Evolutionary conservation across 495 filamentous ascomycete genomes (phyloP).

Genomic region (Penicillium bialowiezense): DNA sequence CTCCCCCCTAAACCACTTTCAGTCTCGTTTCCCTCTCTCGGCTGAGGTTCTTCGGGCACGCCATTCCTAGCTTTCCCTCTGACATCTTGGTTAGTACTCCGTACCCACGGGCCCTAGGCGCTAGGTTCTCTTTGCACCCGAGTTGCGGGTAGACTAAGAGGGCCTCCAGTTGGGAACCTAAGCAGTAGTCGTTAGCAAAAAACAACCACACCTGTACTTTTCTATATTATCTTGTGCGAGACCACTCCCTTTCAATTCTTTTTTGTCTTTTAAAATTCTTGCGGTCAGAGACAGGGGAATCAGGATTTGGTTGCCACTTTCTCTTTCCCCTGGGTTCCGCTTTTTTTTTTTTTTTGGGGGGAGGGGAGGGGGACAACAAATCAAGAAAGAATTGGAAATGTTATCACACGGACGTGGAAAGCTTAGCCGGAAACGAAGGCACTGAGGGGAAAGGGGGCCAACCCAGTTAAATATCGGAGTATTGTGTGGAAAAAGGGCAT

Average conservation of each 20-base stretch:
- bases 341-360: conserved; percentile 10
- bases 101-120: conserved; percentile 37
- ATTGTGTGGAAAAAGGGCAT: conserved; percentile 23
- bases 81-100: conserved; percentile 36
- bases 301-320: conserved; percentile 10
- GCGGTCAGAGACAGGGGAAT: not conserved
- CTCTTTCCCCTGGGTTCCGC: conserved; percentile 12
- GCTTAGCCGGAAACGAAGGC: conserved; percentile 18
- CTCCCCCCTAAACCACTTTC: conserved; percentile 17
- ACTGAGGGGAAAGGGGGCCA: conserved; percentile 25
- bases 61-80: conserved; percentile 29
- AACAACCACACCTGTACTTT: conserved; percentile 15
- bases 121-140: conserved; percentile 39
- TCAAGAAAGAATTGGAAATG: conserved; percentile 3
- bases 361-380: too few relatives aligned
- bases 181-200: conserved; percentile 20
- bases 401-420: conserved; percentile 19
- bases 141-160: conserved; percentile 45
- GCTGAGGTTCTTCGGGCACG: conserved; percentile 40
- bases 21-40: conserved; percentile 16
- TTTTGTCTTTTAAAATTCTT: too few relatives aligned
- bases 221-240: too few relatives aligned
- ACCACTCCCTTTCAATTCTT: too few relatives aligned
- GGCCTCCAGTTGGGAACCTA: conserved; percentile 30
- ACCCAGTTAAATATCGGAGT: conserved; percentile 19